Percentiles rank a stretch among this genome's conserved stretches.
Evolutionary conservation across 2,329 filamentous ascomycete genomes (phyloP).

Genomic region (Fusarium liriodendri): DNA sequence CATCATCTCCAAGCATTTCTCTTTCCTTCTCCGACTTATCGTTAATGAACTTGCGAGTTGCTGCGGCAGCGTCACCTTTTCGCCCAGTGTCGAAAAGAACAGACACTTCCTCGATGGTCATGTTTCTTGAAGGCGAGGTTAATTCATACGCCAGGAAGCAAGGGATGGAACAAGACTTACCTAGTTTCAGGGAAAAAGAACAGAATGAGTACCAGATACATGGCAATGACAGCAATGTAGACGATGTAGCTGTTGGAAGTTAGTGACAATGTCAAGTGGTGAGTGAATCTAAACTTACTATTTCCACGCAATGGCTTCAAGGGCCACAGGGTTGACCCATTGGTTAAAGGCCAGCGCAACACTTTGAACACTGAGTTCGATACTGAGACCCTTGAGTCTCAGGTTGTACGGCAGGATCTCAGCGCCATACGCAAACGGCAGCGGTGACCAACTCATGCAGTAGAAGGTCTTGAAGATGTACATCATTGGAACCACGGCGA

Average conservation of each 20-base stretch:
- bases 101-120: conserved; percentile 33
- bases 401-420: conserved; percentile 44
- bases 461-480: conserved; percentile 37
- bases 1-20: conserved; percentile 11
- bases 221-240: conserved; percentile 34
- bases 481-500: conserved; percentile 28
- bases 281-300: conserved; percentile 15
- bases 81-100: conserved; percentile 31
- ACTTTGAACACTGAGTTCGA: conserved; percentile 24
- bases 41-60: conserved; percentile 7
- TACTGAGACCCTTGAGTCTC: conserved; percentile 41
- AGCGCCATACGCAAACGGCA: conserved; percentile 39
- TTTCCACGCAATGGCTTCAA: conserved; percentile 38
- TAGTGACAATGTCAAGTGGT: background rate
- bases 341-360: conserved; percentile 38
- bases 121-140: background rate
- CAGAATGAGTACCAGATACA: conserved; percentile 31
- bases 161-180: background rate
- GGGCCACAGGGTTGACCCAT: conserved; percentile 39
- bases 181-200: conserved; percentile 41
- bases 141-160: background rate
- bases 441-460: conserved; percentile 41
- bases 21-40: conserved; percentile 2
- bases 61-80: conserved; percentile 19
- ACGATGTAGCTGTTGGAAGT: conserved; percentile 14